A percentile compares a stretch with the other conserved stretches of the same genome.
These are phyloP conservation scores for Chalaropsis thielavioides DNA, from an alignment of 2,329 filamentous ascomycete species.

Conservation along the genomic window DNA sequence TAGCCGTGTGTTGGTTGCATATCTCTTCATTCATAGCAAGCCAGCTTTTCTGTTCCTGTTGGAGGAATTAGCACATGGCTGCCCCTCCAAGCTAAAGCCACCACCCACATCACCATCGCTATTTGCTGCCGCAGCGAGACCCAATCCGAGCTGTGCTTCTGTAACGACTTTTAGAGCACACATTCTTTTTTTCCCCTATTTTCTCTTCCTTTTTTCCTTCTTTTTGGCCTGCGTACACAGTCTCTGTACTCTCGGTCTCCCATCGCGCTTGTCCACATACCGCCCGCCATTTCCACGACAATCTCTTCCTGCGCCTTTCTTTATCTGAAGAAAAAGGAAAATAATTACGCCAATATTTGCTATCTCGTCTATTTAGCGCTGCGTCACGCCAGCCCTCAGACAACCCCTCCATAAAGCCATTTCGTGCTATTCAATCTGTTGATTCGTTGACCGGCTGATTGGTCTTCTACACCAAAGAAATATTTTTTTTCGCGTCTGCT, in stretches of 20 bases:
- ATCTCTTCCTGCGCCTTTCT: not conserved
- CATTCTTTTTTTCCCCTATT: not conserved
- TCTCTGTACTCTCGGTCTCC: not conserved
- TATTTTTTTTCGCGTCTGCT: not conserved
- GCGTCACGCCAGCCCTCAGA: conserved; percentile 6
- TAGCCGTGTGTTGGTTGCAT: conserved; percentile 6
- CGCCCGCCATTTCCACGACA: not conserved
- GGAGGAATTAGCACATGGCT: conserved; percentile 1
- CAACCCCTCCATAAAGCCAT: conserved; percentile 4
- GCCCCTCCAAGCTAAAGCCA: not conserved
- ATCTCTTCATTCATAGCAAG: not conserved
- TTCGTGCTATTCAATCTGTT: not conserved
- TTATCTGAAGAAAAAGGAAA: not conserved
- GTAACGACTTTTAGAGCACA: not conserved
- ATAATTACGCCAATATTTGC: not conserved
- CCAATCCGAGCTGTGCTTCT: not conserved
- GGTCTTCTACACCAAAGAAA: conserved; percentile 1
- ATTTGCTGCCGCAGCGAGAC: not conserved
- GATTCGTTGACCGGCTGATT: not conserved
- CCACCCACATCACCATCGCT: not conserved
- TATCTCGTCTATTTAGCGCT: not conserved
- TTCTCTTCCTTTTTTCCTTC: not conserved
- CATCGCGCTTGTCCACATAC: not conserved
- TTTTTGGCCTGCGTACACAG: not conserved
- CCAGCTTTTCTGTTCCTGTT: not conserved